phyloP scores from a whole-genome alignment of 208 protist species.

The Leishmania major region DNA sequence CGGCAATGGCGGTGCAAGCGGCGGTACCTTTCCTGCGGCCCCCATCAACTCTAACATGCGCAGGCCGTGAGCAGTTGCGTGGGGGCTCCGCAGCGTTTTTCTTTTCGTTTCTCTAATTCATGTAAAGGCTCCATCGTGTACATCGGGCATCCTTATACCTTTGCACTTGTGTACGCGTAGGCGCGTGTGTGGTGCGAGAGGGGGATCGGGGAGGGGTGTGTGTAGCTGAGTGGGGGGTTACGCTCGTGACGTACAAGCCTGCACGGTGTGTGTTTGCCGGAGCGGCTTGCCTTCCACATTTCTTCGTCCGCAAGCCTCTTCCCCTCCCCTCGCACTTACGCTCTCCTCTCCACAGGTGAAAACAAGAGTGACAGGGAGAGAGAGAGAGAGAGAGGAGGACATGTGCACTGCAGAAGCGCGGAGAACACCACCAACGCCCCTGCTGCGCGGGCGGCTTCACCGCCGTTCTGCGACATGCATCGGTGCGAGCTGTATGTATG shows the following conservation, averaged over 20 bases:
- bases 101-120: not conserved
- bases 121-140: not conserved
- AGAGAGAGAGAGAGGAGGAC: not conserved
- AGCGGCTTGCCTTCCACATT: not conserved
- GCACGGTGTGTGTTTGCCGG: not conserved
- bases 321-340: not conserved
- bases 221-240: not conserved
- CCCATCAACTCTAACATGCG: slow-evolving; percentile 33
- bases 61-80: slow-evolving; percentile 6
- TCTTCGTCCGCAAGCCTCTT: not conserved
- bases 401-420: not conserved
- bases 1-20: slow-evolving; percentile 7
- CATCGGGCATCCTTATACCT: not conserved
- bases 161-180: not conserved
- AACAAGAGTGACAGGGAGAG: not conserved
- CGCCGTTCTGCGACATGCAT: not conserved
- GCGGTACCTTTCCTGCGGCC: slow-evolving; percentile 38
- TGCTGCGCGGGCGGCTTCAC: too few relatives aligned
- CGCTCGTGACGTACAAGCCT: not conserved
- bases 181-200: not conserved
- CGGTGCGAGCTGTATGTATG: not conserved
- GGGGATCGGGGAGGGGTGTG: not conserved
- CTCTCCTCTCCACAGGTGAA: not conserved
- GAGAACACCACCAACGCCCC: too few relatives aligned
- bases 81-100: not conserved